Evolutionary conservation across 108 stramenopile species (phyloP).

Genomic region (Pseudonitzschia multistriata): DNA sequence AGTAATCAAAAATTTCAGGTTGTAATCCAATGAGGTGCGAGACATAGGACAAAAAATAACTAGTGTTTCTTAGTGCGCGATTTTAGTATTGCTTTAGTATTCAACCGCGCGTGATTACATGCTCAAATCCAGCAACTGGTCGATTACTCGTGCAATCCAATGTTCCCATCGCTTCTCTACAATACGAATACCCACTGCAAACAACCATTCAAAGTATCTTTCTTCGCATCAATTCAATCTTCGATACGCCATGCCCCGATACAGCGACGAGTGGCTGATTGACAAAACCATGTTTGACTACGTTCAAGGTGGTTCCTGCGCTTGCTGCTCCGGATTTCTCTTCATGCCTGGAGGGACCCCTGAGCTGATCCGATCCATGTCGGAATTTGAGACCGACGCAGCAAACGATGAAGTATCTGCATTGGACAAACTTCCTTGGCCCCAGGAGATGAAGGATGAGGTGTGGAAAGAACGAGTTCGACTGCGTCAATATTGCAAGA

Average conservation of each 20-base stretch:
- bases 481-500: slow-evolving; percentile 76
- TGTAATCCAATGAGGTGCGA: too few species aligned
- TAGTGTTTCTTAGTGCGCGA: too few species aligned
- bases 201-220: too few species aligned
- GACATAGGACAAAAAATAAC: too few species aligned
- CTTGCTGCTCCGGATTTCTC: slow-evolving; percentile 65
- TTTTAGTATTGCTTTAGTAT: too few species aligned
- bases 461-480: slow-evolving; percentile 83
- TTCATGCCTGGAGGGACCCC: slow-evolving; percentile 69
- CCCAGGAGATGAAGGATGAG: slow-evolving; percentile 72
- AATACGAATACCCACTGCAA: too few species aligned
- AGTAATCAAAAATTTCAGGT: too few species aligned
- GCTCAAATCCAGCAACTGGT: too few species aligned
- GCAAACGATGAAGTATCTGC: slow-evolving; percentile 66
- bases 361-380: slow-evolving; percentile 69
- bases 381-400: slow-evolving; percentile 83
- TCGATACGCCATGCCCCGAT: slow-evolving; percentile 79
- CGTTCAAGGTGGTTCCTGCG: slow-evolving; percentile 70
- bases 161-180: too few species aligned
- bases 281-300: slow-evolving; percentile 82
- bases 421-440: slow-evolving; percentile 64
- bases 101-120: too few species aligned
- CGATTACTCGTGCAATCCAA: too few species aligned
- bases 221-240: too few species aligned
- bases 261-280: slow-evolving; percentile 82